Evolutionary conservation across 768 basidiomycete species (phyloP).

Genomic region (Rossbeevera mucosa): DNA sequence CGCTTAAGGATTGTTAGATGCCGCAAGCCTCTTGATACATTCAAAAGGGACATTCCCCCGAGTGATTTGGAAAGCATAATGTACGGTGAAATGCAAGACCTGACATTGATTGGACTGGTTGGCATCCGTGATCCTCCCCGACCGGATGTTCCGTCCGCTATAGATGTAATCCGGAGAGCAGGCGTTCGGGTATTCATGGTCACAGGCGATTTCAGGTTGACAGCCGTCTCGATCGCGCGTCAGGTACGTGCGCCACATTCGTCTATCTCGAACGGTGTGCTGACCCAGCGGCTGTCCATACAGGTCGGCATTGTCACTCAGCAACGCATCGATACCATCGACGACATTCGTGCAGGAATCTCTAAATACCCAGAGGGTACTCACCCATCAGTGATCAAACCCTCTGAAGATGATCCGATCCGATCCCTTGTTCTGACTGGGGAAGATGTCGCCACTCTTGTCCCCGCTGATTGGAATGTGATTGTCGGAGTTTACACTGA

Average conservation of each 20-base stretch:
- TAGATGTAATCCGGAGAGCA: slow-evolving; percentile 43
- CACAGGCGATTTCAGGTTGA: slow-evolving; percentile 53
- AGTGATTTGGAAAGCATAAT: slow-evolving; percentile 37
- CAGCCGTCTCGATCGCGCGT: slow-evolving; percentile 47
- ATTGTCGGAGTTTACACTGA: slow-evolving; percentile 36
- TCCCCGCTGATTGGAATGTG: slow-evolving; percentile 36
- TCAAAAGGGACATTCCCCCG: slow-evolving; percentile 25
- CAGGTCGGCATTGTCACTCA: slow-evolving; percentile 43
- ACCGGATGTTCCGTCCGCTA: slow-evolving; percentile 43
- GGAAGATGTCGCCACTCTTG: slow-evolving; percentile 38
- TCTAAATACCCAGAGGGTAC: slow-evolving; percentile 17
- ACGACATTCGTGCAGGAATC: slow-evolving; percentile 22
- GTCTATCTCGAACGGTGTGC: background rate
- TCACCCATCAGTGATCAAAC: slow-evolving; percentile 29
- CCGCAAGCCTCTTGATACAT: slow-evolving; percentile 26
- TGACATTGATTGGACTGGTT: slow-evolving; percentile 48
- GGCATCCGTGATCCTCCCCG: slow-evolving; percentile 57
- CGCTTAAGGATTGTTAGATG: slow-evolving; percentile 19
- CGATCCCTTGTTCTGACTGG: slow-evolving; percentile 42
- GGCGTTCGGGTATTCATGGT: slow-evolving; percentile 55
- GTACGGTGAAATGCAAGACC: slow-evolving; percentile 33
- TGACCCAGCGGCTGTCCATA: slow-evolving; percentile 1
- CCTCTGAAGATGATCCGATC: slow-evolving; percentile 34
- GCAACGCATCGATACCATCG: slow-evolving; percentile 33
- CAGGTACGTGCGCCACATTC: slow-evolving; percentile 31